Evolutionary conservation across 2,329 filamentous ascomycete genomes (phyloP).

Genomic region (Penicillium corylophilum): DNA sequence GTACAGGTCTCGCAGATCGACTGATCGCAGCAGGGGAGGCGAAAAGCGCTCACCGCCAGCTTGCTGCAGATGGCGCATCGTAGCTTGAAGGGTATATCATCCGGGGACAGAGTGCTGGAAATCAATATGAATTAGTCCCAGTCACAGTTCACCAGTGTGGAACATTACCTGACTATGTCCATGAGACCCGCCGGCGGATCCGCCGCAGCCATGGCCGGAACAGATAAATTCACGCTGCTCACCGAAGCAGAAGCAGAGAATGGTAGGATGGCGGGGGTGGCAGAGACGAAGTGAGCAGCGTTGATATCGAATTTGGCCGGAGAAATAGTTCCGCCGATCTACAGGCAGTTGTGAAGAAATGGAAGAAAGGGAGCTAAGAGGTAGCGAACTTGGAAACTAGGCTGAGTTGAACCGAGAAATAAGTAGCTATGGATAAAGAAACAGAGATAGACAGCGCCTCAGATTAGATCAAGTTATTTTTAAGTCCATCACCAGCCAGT

Average conservation of each 20-base stretch:
- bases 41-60: conserved; percentile 85
- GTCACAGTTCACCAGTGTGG: neutral
- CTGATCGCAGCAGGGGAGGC: conserved; percentile 91
- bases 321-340: conserved; percentile 21
- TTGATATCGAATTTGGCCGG: conserved; percentile 19
- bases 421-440: neutral
- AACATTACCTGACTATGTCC: conserved; percentile 44
- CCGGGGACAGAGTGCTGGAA: conserved; percentile 68
- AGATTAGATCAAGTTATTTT: conserved; percentile 64
- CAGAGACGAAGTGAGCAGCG: neutral
- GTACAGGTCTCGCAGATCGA: conserved; percentile 87
- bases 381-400: too few species aligned
- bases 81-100: conserved; percentile 93
- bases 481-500: conserved; percentile 45
- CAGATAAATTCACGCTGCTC: neutral
- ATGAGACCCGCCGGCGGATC: conserved; percentile 43
- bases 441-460: conserved; percentile 34
- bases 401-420: neutral
- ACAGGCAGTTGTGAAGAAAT: neutral
- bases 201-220: conserved; percentile 37
- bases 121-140: neutral
- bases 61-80: conserved; percentile 92
- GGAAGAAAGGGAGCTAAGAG: neutral
- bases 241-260: neutral
- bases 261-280: neutral